Base-by-base conservation (phyloP, 768 basidiomycete species). In the Panaeolus papilionaceus region DNA sequence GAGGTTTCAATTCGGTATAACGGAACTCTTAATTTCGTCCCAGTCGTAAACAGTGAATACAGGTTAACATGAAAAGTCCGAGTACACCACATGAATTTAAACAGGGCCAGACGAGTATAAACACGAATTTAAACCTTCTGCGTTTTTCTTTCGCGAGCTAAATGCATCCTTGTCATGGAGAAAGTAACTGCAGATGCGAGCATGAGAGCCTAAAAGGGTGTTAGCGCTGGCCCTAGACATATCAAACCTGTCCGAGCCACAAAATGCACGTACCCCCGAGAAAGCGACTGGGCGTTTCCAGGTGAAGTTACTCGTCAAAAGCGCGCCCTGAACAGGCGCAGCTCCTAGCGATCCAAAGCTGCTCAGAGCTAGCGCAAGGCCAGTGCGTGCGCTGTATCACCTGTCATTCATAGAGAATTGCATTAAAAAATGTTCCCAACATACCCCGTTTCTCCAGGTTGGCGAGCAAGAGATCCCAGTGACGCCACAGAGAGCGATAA, bases 391-490 rank as follows among this genome's bases (percentile, higher is more conserved):
- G 10, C 81, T 81, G 39, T 23, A 38, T 64, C 38, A 7, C 38
- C 38, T 45, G 44, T 45, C 14, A 47, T 47, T 6, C n/a, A 20
- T 47, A n/a, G 45, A 14, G 38, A 39, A 39, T 39, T 7, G 38
- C 18, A 11, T 6, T 11, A 23, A 16, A 44, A 10, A 0, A 39
- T 42, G 12, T 42, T 4, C 23, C 23, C 23, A 23, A 69, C 77
- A 40, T 71, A 81, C 81, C 81, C 81, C 37, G 78, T 73, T 71
- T 83, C 81, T 37, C 70, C 68, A 8, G 78, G 79, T 38, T 69
- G 74, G 6, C 72, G 71, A 33, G 81, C 76, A 1, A 81, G 73
- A 0, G 78, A 75, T 8, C 77, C 75, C 0, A 78, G 71, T 18
- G 71, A 73, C 1, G 77, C 71, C 20, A 80, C 64, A 12, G 75